Evolutionary conservation across 306 rosid genomes (phyloP).

Genomic region (Ceratonia siliqua): DNA sequence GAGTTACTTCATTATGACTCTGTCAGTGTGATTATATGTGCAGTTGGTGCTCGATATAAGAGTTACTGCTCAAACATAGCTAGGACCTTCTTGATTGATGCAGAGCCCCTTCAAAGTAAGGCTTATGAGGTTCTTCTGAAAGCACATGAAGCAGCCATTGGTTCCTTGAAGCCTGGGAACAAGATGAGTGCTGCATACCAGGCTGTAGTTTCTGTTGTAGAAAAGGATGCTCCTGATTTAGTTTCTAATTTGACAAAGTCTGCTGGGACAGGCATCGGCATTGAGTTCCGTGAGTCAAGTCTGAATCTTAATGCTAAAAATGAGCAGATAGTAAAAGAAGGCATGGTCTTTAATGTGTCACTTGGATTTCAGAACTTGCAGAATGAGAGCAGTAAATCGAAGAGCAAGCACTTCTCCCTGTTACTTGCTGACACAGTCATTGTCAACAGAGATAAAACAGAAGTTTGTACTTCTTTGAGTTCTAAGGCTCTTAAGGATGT

Average conservation of each 20-base stretch:
- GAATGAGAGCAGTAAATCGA: constrained; percentile 48
- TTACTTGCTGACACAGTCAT: constrained; percentile 86
- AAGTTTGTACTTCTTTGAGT: constrained; percentile 63
- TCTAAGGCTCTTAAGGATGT: constrained; percentile 80
- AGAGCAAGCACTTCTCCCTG: constrained; percentile 65
- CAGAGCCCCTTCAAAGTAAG: constrained; percentile 77
- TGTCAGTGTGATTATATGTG: constrained; percentile 88
- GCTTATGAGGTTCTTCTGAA: constrained; percentile 85
- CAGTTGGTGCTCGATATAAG: constrained; percentile 87
- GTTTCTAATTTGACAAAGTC: constrained; percentile 71
- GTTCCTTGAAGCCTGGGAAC: constrained; percentile 70
- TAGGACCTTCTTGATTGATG: constrained; percentile 88
- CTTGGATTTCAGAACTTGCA: constrained; percentile 88
- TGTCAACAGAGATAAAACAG: constrained; percentile 64
- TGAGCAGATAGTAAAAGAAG: constrained; percentile 69
- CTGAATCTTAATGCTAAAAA: constrained; percentile 82
- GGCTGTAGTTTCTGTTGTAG: constrained; percentile 78
- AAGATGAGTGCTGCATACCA: constrained; percentile 67
- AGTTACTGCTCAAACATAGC: constrained; percentile 92
- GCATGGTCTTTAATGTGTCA: constrained; percentile 88
- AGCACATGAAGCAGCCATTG: constrained; percentile 82
- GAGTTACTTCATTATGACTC: constrained; percentile 80
- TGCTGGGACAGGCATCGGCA: constrained; percentile 92
- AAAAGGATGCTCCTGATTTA: constrained; percentile 82
- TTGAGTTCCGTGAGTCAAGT: constrained; percentile 96